Percentiles rank a stretch among this genome's conserved stretches.
phyloP scores from a whole-genome alignment of 306 rosid species.

The Cucumis melo region DNA sequence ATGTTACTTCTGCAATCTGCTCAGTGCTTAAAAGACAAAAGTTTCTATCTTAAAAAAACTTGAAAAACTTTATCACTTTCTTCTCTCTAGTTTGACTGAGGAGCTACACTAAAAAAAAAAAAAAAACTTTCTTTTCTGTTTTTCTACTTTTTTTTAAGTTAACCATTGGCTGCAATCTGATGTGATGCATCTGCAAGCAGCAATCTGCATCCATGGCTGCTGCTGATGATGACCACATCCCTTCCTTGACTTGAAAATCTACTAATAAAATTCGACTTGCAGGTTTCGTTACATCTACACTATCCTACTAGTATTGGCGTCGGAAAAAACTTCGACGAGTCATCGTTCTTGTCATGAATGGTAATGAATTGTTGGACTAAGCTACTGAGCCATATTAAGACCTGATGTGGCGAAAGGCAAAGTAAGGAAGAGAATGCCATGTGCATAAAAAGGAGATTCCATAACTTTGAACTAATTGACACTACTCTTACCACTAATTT shows the following conservation, averaged over 20 bases:
- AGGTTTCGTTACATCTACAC: not conserved
- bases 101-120: not conserved
- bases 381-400: not conserved
- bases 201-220: constrained; percentile 2
- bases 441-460: not conserved
- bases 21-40: not conserved
- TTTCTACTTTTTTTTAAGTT: not conserved
- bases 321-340: constrained; percentile 1
- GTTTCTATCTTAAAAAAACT: not conserved
- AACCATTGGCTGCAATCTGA: constrained; percentile 3
- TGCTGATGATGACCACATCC: not conserved
- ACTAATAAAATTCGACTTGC: not conserved
- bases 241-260: not conserved
- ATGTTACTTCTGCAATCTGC: constrained; percentile 8
- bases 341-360: constrained; percentile 1
- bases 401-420: not conserved
- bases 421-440: not conserved
- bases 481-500: constrained; percentile 2
- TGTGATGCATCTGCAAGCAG: not conserved
- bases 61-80: not conserved
- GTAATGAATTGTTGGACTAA: not conserved
- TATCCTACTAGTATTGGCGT: not conserved
- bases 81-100: constrained; percentile 2
- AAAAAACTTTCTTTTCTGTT: not conserved
- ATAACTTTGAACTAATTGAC: not conserved